phyloP scores from a whole-genome alignment of 176 grass and related monocot species.

The Avena sativa region DNA sequence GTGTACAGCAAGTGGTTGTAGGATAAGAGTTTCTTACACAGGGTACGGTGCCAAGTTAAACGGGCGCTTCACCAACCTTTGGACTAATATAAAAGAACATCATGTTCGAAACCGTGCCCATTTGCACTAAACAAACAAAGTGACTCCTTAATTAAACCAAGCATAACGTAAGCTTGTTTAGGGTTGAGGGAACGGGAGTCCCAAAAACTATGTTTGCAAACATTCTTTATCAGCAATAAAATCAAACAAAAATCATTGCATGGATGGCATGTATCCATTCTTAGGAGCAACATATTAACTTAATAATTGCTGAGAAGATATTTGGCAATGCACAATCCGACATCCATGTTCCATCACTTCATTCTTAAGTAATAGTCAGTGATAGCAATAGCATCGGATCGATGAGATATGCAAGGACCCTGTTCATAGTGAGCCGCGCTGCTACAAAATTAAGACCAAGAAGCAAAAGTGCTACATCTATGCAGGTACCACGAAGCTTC shows the following conservation, averaged over 20 bases:
- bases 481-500: constrained; percentile 57
- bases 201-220: neutral
- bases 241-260: neutral
- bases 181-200: neutral
- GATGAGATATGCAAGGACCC: constrained; percentile 16
- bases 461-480: constrained; percentile 2
- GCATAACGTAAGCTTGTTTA: neutral
- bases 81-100: neutral
- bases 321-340: too few species aligned
- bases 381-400: neutral
- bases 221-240: neutral
- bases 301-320: neutral
- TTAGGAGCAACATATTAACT: constrained; percentile 4
- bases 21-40: too few species aligned
- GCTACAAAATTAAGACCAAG: constrained; percentile 31
- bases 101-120: neutral
- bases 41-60: neutral
- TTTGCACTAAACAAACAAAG: constrained; percentile 31
- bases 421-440: constrained; percentile 34
- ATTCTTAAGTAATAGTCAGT: neutral
- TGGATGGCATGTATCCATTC: neutral
- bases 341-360: too few species aligned
- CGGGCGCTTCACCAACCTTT: constrained; percentile 13
- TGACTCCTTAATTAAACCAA: constrained; percentile 9
- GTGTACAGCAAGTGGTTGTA: too few species aligned